Evolutionary conservation across 2,329 filamentous ascomycete genomes (phyloP).

Genomic region (Aspergillus thermomutatus): DNA sequence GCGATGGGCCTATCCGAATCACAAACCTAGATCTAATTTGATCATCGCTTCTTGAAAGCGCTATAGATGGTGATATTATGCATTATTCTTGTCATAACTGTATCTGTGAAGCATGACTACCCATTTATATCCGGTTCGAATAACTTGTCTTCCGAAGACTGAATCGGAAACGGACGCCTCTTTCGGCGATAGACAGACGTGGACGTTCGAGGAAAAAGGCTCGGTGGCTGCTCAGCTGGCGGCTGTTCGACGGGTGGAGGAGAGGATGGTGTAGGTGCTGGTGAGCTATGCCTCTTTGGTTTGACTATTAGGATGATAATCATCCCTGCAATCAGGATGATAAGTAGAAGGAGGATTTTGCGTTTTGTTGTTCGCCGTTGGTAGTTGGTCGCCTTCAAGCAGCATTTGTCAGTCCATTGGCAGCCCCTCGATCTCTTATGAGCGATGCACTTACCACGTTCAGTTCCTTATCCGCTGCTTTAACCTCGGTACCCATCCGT

Average conservation of each 20-base stretch:
- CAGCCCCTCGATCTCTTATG: neutral
- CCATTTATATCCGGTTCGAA: conserved; percentile 35
- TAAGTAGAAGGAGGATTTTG: conserved; percentile 85
- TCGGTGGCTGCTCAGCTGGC: conserved; percentile 19
- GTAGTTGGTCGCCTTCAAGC: conserved; percentile 67
- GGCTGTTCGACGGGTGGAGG: conserved; percentile 22
- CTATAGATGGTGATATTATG: neutral
- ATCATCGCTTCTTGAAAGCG: neutral
- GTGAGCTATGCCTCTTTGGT: conserved; percentile 53
- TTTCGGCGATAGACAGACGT: conserved; percentile 20
- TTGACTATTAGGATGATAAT: conserved; percentile 82
- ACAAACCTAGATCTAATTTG: neutral
- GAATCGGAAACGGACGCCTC: conserved; percentile 20
- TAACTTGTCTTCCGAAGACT: conserved; percentile 28
- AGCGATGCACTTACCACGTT: conserved; percentile 57
- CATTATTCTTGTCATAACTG: conserved; percentile 16
- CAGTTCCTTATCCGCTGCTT: conserved; percentile 87
- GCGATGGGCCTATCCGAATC: neutral
- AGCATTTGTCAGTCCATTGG: conserved; percentile 3
- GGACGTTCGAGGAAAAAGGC: conserved; percentile 16
- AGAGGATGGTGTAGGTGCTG: conserved; percentile 19
- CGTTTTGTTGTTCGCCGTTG: conserved; percentile 85
- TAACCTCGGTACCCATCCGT: conserved; percentile 88
- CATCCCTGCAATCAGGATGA: conserved; percentile 79
- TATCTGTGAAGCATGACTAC: conserved; percentile 23